Base-by-base conservation (phyloP, 768 basidiomycete genomes). In the Auricularia sp. region DNA sequence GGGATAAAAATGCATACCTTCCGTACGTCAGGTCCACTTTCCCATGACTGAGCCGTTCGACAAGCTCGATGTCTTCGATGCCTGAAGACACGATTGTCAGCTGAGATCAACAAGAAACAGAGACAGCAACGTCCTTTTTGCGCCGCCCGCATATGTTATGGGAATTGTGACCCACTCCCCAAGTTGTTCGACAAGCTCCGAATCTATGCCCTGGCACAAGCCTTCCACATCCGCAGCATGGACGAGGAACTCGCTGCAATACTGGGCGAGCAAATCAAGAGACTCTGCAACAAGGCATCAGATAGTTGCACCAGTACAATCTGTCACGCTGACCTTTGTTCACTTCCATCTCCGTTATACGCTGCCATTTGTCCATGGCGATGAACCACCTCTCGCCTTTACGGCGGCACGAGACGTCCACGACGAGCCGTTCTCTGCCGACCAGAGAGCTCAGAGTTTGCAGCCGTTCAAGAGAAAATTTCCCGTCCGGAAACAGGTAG, bases 191-290 rank as follows among this genome's bases (percentile, higher is more conserved):
- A 98, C 96, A 3, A 99, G 82, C 18, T 87, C 86, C 71, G 92
- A 85, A 73, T 99, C 97, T 65, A 98, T 94, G 1, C 97, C 97
- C 77, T 94, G 86, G 73, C 97, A 98, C 29, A 98, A 77, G 0
- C 97, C 97, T 75, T 99, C 97, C 8, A 99, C 95, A 69, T 98
- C 97, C n/a, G 97, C 97, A 0, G 97, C 96, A 75, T 99, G 97
- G 34, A 99, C 81, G 54, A 99, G 77, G 68, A 99, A 92, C 73
- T 98, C 97, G 68, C 94, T 94, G 81, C 94, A 97, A 73, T 93
- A 86, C 69, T 85, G 76, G 0, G 92, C 84, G 29, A 98, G 76
- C 68, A 88, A 69, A 68, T 86, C 83, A 63, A 98, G 82, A 0
- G 89, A 87, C 63, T 90, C 95, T 97, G 70, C 7, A 36, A 29